Percentiles rank a stretch among this genome's conserved stretches.
Evolutionary conservation across 208 protist genomes (phyloP).

Genomic region (Leishmania turanica): DNA sequence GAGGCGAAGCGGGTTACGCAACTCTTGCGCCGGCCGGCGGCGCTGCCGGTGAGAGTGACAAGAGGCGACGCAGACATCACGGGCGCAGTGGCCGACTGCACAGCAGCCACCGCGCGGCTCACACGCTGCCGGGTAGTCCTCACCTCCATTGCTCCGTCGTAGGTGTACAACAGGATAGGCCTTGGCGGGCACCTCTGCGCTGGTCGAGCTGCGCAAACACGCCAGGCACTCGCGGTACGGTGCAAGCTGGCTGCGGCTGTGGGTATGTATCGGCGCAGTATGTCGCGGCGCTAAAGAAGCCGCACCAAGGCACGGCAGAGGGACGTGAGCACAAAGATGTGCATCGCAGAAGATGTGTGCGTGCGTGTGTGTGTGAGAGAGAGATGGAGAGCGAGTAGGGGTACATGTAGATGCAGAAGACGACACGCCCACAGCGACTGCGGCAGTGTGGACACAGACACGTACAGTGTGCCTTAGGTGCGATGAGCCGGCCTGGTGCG

Average conservation of each 20-base stretch:
- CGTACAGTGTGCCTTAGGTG: neutral
- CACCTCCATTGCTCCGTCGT: conserved; percentile 12
- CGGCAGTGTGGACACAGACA: neutral
- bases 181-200: neutral
- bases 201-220: neutral
- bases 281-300: neutral
- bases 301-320: neutral
- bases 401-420: neutral
- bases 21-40: neutral
- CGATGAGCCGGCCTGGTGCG: neutral
- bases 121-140: conserved; percentile 15
- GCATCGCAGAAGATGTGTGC: neutral
- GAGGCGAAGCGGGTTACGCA: conserved; percentile 43
- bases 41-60: neutral
- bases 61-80: conserved; percentile 31
- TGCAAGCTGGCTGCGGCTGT: neutral
- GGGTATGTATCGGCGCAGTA: neutral
- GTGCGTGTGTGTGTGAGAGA: neutral
- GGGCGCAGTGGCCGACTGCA: conserved; percentile 39
- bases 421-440: neutral
- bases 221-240: neutral
- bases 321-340: neutral
- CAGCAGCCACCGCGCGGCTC: conserved; percentile 71
- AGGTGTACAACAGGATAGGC: too few relatives aligned
- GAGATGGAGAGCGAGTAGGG: neutral